Conservation (phyloP, 495 filamentous ascomycete species). For the Elaphomyces granulatus region DNA sequence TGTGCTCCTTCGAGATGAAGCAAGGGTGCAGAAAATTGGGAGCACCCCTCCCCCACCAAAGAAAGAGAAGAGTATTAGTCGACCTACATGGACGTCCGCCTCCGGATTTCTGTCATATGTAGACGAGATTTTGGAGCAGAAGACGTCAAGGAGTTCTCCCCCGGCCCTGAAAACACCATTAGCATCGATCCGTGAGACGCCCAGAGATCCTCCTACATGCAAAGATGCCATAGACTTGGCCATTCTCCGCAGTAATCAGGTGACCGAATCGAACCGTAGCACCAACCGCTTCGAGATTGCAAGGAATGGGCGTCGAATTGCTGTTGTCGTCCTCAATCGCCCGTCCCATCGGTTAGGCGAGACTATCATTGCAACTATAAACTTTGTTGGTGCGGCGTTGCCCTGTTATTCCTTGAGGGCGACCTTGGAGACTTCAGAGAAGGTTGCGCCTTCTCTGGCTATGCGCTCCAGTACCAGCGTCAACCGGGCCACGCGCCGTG, state of each 20-base stretch:
- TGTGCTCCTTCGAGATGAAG: constrained; percentile 76
- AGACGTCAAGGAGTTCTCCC: constrained; percentile 35
- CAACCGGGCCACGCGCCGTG: constrained; percentile 65
- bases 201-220: constrained; percentile 22
- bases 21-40: constrained; percentile 32
- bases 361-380: constrained; percentile 62
- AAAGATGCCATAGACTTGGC: constrained; percentile 87
- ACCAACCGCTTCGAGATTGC: constrained; percentile 90
- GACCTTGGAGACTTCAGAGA: constrained; percentile 65
- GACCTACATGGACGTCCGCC: constrained; percentile 25
- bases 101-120: constrained; percentile 63
- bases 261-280: constrained; percentile 44
- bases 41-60: constrained; percentile 8
- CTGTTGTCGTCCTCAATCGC: constrained; percentile 74
- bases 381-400: constrained; percentile 59
- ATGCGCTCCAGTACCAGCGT: constrained; percentile 76
- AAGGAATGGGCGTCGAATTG: constrained; percentile 71
- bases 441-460: constrained; percentile 60
- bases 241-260: constrained; percentile 62
- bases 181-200: constrained; percentile 34
- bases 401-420: constrained; percentile 68
- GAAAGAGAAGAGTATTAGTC: constrained; percentile 30
- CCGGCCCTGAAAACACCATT: constrained; percentile 57
- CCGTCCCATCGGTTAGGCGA: constrained; percentile 87
- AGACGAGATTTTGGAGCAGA: constrained; percentile 56